Percentiles rank a stretch among this genome's conserved stretches.
Conservation (phyloP, 2,329 filamentous ascomycete species). For the Fusarium gaditjirri region DNA sequence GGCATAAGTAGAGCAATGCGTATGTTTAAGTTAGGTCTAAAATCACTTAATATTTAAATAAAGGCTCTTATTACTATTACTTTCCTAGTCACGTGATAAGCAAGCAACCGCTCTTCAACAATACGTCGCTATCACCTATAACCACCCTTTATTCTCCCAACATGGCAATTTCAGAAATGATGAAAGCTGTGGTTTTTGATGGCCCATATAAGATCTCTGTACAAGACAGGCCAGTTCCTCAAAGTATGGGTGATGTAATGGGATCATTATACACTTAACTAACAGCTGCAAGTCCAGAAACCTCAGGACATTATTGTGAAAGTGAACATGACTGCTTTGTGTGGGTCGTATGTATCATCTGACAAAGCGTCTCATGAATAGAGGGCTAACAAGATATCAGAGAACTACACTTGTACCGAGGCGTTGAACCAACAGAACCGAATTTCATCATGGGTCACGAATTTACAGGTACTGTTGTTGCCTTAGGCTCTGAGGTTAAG, state of each 20-base stretch:
- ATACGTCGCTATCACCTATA: too few species aligned
- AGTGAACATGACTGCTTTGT: constrained; percentile 85
- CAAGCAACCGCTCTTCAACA: neutral
- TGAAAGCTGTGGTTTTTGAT: constrained; percentile 93
- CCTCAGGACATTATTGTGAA: constrained; percentile 83
- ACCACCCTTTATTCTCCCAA: accelerated
- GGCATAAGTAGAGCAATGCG: too few species aligned
- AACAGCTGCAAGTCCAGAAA: constrained; percentile 63
- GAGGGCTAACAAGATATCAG: constrained; percentile 53
- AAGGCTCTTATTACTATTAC: too few species aligned
- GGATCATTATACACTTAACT: neutral
- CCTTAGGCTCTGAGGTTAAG: constrained; percentile 74
- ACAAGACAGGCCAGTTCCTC: constrained; percentile 82
- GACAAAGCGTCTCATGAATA: too few species aligned
- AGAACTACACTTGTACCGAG: constrained; percentile 89
- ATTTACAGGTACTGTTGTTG: constrained; percentile 80
- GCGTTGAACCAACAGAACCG: constrained; percentile 75
- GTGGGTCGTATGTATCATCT: constrained; percentile 72
- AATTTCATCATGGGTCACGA: constrained; percentile 82
- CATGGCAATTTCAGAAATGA: constrained; percentile 60
- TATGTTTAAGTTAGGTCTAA: neutral
- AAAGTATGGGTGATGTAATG: constrained; percentile 50
- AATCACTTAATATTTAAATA: neutral
- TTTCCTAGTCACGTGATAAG: too few species aligned
- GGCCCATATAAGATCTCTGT: constrained; percentile 79